Base-by-base conservation (phyloP, 2,329 filamentous ascomycete species). In the Talaromyces amestolkiae region DNA sequence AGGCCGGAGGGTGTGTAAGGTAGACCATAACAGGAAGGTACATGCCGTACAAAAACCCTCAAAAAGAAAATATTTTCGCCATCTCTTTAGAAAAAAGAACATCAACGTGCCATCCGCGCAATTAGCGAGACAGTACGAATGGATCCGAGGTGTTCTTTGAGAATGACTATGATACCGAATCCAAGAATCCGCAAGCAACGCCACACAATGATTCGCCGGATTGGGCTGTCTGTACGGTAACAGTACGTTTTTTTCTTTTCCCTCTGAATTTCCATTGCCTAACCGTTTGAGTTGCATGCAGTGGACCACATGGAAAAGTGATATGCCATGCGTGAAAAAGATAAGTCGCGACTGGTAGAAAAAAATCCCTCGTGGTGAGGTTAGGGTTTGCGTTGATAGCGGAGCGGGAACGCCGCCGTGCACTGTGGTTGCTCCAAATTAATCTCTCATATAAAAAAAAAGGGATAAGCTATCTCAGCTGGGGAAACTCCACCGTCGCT, bases 361-460 rank as follows among this genome's bases (percentile, higher is more conserved):
- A 65, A 19, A 65, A 65, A 65, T 65, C 45, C 64, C 64, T 65
- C 64, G 63, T 22, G 31, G 58, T 7, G 47, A 35, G n/a, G 5
- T 35, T 59, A 59, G 56, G 56, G 56, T 45, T 59, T 31, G 22
- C 24, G 33, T 22, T 22, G 51, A 35, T 4, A 17, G 31, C 31
- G 51, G 51, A 22, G 53, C 53, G 53, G 53, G 33, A 56, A 15
- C 56, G 56, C 10, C n/a, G 13, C 15, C 5, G 22, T 19, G 33
- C 43, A 37, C n/a, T 56, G 24, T 65, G 64, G 64, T 65, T 65
- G 64, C 35, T 61, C 49, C 49, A 56, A 65, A 65, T 62, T 58
- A 65, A 61, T 65, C 64, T 65, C 64, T 65, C 64, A 65, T 65
- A 65, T 45, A 19, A 58, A 39, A 56, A 56, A 56, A 37, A 19